These are phyloP conservation scores for Rhizopus delemar DNA, from an alignment of 371 early-diverging fungal genomes.

Conservation along the genomic window DNA sequence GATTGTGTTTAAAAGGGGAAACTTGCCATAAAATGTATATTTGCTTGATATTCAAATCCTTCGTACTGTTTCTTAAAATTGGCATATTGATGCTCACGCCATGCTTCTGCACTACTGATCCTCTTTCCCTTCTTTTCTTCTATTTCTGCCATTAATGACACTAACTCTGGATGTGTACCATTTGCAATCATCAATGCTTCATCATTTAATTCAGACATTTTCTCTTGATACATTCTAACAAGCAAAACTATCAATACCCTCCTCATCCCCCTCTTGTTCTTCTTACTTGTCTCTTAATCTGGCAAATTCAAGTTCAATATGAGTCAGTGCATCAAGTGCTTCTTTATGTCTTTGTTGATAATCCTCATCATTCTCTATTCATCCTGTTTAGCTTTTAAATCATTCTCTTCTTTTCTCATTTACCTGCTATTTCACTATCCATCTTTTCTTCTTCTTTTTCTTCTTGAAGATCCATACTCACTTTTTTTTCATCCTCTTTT, in stretches of 20 bases:
- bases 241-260: not conserved
- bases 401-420: not conserved
- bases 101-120: slow-evolving; percentile 54
- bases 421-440: slow-evolving; percentile 12
- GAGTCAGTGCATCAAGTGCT: slow-evolving; percentile 50
- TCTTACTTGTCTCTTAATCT: slow-evolving; percentile 37
- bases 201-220: slow-evolving; percentile 57
- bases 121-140: slow-evolving; percentile 59
- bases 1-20: not conserved
- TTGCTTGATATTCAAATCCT: slow-evolving; percentile 59
- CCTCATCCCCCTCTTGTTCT: not conserved
- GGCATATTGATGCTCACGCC: slow-evolving; percentile 51
- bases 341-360: slow-evolving; percentile 48
- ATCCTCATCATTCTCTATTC: slow-evolving; percentile 24
- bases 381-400: not conserved
- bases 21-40: slow-evolving; percentile 52
- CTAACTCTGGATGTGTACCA: slow-evolving; percentile 63
- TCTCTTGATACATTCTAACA: slow-evolving; percentile 62
- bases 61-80: slow-evolving; percentile 53
- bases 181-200: slow-evolving; percentile 61
- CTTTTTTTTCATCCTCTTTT: not conserved
- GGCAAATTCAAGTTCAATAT: slow-evolving; percentile 57
- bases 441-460: slow-evolving; percentile 17
- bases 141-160: slow-evolving; percentile 58
- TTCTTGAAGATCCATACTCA: not conserved